Conservation (phyloP, 352 stramenopile species). For the Pythium plurisporium region DNA sequence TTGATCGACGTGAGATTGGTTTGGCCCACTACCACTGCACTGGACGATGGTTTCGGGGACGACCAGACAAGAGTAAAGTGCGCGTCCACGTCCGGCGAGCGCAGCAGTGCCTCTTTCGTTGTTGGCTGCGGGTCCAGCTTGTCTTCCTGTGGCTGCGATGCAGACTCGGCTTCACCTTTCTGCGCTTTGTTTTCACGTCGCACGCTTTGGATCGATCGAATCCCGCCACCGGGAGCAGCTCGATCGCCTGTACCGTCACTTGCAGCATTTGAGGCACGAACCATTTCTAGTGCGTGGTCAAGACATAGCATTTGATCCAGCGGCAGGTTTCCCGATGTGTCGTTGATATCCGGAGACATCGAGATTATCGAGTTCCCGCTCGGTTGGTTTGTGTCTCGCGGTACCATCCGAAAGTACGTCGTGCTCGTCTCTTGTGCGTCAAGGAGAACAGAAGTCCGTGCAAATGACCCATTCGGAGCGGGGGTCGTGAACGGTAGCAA, state of each 20-base stretch:
- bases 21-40: constrained; percentile 45
- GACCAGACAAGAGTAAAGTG: constrained; percentile 75
- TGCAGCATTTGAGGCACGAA: constrained; percentile 20
- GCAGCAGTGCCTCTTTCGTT: constrained; percentile 49
- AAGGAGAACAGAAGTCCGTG: constrained; percentile 16
- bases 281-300: constrained; percentile 54
- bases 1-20: constrained; percentile 58
- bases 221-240: constrained; percentile 34
- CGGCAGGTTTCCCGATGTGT: constrained; percentile 24
- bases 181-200: constrained; percentile 80
- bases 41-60: constrained; percentile 19
- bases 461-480: background rate
- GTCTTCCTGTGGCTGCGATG: background rate
- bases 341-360: background rate
- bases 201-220: constrained; percentile 85
- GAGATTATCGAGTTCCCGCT: background rate
- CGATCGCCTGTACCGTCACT: constrained; percentile 20
- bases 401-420: constrained; percentile 69
- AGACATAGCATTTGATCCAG: constrained; percentile 72
- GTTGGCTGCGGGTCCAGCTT: constrained; percentile 49
- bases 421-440: constrained; percentile 74
- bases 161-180: constrained; percentile 24
- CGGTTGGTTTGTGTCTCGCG: background rate
- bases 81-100: constrained; percentile 42
- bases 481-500: constrained; percentile 38